Base-by-base conservation (phyloP, 305 asterid genomes). In the Striga hermonthica region DNA sequence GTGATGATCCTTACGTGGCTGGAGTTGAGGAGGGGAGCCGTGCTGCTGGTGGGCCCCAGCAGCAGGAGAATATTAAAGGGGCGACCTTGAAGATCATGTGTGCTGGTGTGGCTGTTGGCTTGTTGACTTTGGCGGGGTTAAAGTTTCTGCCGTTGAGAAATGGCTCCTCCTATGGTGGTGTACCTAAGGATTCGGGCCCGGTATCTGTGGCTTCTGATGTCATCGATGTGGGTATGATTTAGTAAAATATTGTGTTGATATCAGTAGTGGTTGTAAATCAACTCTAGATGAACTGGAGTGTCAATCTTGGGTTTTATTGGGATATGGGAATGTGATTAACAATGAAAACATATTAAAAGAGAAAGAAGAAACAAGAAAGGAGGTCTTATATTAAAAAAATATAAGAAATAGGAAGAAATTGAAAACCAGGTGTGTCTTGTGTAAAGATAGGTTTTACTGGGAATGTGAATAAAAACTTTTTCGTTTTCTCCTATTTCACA, bases 41-140 rank as follows among this genome's bases (percentile, higher is more conserved):
- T 48, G 75, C 83, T 76, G 73, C 62, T 72, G 84, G 72, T 22
- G 10, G 71, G 49, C 77, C 68, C 69, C 81, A 69, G 68, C 82
- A 83, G 78, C 92, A 82, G 74, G 92, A 86, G 69, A 60, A 66
- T 70, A 86, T 88, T 61, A 84, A 90, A 75, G 92, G 82, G 67
- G 72, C 83, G 48, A 78, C 84, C 39, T 69, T 88, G 64, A 93
- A 93, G 87, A 84, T 93, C 64, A 81, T 80, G 90, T 84, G 87
- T 72, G 99, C 86, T 67, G 99, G 97, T 64, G 85, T 81, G 56
- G 91, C 88, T 3, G 84, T 90, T 72, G 95, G 99, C 39, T 77
- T 90, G 68, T 72, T 85, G 74, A 81, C 96, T 74, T 68, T 93
- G 70, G 70, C 76, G 41, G 92, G 96, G 45, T 75, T 93, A 75